Conservation (phyloP, 352 stramenopile species). For the Globisporangium cylindrosporum region DNA sequence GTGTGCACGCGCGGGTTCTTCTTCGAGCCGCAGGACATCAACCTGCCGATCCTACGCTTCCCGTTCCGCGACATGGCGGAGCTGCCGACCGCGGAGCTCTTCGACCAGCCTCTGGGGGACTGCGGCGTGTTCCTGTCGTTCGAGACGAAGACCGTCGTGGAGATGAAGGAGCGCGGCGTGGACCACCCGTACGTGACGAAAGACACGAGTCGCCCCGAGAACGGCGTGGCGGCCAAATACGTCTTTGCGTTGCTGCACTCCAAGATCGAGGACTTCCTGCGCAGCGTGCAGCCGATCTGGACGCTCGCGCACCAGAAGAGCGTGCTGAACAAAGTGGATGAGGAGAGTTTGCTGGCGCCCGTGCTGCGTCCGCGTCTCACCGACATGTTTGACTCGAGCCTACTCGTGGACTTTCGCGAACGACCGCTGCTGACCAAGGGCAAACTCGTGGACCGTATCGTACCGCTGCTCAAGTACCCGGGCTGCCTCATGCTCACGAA, state of each 20-base stretch:
- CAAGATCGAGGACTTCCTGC: constrained; percentile 76
- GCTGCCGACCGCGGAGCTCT: constrained; percentile 51
- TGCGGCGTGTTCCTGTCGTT: constrained; percentile 71
- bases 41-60: constrained; percentile 80
- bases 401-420: constrained; percentile 90
- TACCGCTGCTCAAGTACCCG: constrained; percentile 89
- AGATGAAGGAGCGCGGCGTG: constrained; percentile 88
- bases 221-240: constrained; percentile 44
- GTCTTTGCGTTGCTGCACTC: constrained; percentile 86
- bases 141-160: constrained; percentile 42
- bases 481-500: constrained; percentile 89
- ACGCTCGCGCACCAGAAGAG: constrained; percentile 58
- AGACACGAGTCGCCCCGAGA: constrained; percentile 28
- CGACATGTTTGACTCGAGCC: constrained; percentile 84
- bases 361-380: constrained; percentile 71
- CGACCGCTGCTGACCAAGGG: constrained; percentile 64
- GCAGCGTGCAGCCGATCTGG: constrained; percentile 63
- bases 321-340: constrained; percentile 85
- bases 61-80: constrained; percentile 82
- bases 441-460: constrained; percentile 87
- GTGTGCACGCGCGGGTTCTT: constrained; percentile 89
- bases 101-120: constrained; percentile 40
- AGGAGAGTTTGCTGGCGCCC: constrained; percentile 71
- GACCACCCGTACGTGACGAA: constrained; percentile 80
- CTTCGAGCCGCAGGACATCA: constrained; percentile 89